Percentiles rank a stretch among this genome's conserved stretches.
These are phyloP conservation scores for Chrysochromulina parva DNA, from an alignment of 78 protist genomes.

Conservation along the genomic window DNA sequence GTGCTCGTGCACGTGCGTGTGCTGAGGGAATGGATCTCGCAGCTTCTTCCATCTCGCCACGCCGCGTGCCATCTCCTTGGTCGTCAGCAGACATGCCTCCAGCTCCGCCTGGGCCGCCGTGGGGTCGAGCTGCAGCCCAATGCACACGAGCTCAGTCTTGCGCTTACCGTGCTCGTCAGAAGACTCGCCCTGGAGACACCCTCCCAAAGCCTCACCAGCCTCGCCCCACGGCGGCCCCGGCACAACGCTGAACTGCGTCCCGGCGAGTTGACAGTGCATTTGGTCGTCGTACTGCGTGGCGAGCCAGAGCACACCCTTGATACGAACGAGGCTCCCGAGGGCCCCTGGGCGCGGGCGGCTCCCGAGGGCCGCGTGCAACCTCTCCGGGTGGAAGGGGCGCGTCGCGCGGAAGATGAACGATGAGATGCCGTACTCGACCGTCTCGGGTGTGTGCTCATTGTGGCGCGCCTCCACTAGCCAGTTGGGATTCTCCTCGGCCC, in stretches of 20 bases:
- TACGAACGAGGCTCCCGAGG: background rate
- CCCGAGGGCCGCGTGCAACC: background rate
- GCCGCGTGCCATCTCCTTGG: background rate
- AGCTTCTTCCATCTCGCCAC: background rate
- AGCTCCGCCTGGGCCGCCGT: background rate
- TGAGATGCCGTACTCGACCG: conserved; percentile 60
- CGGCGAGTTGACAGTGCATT: no score
- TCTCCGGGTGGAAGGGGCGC: conserved; percentile 76
- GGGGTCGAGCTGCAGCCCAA: background rate
- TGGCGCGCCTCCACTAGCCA: background rate
- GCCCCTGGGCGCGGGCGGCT: background rate
- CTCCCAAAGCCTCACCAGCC: background rate
- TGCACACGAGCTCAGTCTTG: background rate
- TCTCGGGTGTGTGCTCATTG: background rate
- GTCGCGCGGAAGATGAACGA: conserved; percentile 57
- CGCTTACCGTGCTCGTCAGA: background rate
- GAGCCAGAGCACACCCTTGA: conserved; percentile 63
- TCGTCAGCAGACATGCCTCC: background rate
- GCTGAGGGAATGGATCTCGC: background rate
- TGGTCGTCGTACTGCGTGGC: background rate
- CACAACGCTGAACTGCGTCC: no score
- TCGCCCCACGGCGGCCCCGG: no score
- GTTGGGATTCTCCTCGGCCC: background rate
- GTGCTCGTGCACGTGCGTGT: background rate
- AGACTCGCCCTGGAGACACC: background rate